These are phyloP conservation scores for Boletus barrowsii DNA, from an alignment of 768 basidiomycete genomes.

Conservation along the genomic window DNA sequence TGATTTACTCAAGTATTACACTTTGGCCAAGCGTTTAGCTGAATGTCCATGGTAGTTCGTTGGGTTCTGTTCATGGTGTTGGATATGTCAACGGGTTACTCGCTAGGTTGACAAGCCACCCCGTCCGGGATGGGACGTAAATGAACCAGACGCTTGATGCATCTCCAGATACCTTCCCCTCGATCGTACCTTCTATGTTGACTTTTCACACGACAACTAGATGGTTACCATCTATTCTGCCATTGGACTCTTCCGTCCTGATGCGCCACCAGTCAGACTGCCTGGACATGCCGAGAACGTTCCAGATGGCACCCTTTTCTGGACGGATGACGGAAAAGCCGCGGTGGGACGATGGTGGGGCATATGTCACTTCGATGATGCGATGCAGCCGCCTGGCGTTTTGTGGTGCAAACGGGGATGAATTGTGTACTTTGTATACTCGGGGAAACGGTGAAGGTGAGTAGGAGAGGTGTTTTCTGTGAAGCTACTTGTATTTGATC, in stretches of 20 bases:
- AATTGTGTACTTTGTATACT: conserved; percentile 71
- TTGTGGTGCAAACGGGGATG: conserved; percentile 50
- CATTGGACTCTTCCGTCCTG: conserved; percentile 51
- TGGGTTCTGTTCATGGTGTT: conserved; percentile 78
- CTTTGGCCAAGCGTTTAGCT: neutral
- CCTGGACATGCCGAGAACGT: conserved; percentile 35
- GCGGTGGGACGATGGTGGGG: conserved; percentile 34
- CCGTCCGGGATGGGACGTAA: conserved; percentile 68
- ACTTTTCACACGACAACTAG: conserved; percentile 86
- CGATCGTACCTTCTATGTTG: conserved; percentile 62
- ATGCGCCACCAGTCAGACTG: conserved; percentile 8
- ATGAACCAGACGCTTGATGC: conserved; percentile 73
- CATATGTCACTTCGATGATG: conserved; percentile 71
- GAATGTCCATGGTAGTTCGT: conserved; percentile 42
- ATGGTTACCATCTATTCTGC: conserved; percentile 76
- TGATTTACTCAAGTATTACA: conserved; percentile 78
- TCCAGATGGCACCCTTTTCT: conserved; percentile 75
- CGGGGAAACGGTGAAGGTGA: conserved; percentile 66
- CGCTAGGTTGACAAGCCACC: conserved; percentile 64
- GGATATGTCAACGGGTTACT: conserved; percentile 88
- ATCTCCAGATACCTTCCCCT: conserved; percentile 67
- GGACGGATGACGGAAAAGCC: conserved; percentile 73
- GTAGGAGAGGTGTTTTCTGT: conserved; percentile 59
- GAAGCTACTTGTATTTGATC: neutral
- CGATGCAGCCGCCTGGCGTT: conserved; percentile 57